A percentile compares a stretch with the other conserved stretches of the same genome.
Evolutionary conservation across 2,329 filamentous ascomycete genomes (phyloP).

Genomic region (Pestalotiopsis sp.): DNA sequence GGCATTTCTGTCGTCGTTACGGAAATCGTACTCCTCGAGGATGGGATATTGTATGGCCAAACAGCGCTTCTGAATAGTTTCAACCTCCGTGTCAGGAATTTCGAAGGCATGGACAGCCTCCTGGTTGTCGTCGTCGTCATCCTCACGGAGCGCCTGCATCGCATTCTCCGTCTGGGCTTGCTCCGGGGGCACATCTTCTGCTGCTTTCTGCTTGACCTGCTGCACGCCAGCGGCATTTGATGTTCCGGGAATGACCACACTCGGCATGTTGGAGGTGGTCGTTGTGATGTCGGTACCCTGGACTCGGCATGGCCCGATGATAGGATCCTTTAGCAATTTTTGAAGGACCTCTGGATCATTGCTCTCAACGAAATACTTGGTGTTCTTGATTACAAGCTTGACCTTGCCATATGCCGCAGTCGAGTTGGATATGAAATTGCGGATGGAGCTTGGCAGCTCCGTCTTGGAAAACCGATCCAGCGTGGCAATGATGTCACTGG

Average conservation of each 20-base stretch:
- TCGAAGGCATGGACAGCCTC: conserved; percentile 93
- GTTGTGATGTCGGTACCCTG: conserved; percentile 74
- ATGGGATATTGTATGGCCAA: conserved; percentile 84
- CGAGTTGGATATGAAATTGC: conserved; percentile 75
- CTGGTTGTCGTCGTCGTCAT: conserved; percentile 84
- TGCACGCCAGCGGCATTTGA: conserved; percentile 88
- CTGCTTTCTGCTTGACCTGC: conserved; percentile 56
- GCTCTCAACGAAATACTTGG: conserved; percentile 92
- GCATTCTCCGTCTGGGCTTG: conserved; percentile 67
- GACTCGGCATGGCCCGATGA: conserved; percentile 79
- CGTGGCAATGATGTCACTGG: conserved; percentile 86
- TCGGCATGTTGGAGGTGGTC: conserved; percentile 82
- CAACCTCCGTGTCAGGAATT: conserved; percentile 80
- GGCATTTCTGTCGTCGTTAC: conserved; percentile 85
- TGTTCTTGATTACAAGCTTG: conserved; percentile 92
- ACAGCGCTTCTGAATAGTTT: conserved; percentile 87
- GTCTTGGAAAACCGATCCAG: conserved; percentile 90
- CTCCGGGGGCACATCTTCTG: conserved; percentile 46
- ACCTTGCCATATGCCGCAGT: conserved; percentile 94
- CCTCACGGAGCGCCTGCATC: conserved; percentile 72
- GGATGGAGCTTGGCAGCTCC: conserved; percentile 78
- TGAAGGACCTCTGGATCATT: conserved; percentile 86
- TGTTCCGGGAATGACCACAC: conserved; percentile 90
- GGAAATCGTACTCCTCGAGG: conserved; percentile 96
- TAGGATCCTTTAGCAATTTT: conserved; percentile 79